Percentiles rank a stretch among this genome's conserved stretches.
phyloP scores from a whole-genome alignment of 2,329 filamentous ascomycete species.

The Eutypella sp. region DNA sequence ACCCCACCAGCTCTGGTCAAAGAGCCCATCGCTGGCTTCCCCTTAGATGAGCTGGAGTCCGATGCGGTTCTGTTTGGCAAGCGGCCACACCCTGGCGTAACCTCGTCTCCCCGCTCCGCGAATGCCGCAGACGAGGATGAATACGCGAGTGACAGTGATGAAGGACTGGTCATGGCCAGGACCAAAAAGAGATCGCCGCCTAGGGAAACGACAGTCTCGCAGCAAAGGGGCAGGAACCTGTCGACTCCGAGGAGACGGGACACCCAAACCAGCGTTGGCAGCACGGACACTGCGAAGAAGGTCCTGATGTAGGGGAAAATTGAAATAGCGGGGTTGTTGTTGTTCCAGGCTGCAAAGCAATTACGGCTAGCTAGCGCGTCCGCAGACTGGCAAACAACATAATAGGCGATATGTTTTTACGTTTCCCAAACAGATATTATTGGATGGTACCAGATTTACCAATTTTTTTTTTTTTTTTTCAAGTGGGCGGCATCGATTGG shows the following conservation, averaged over 20 bases:
- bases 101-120: slow-evolving; percentile 14
- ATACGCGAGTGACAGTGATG: slow-evolving; percentile 51
- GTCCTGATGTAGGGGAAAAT: slow-evolving; percentile 35
- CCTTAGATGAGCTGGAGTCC: slow-evolving; percentile 30
- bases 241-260: slow-evolving; percentile 45
- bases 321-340: too few species aligned
- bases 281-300: slow-evolving; percentile 61
- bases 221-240: slow-evolving; percentile 23
- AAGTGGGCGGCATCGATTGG: too few species aligned
- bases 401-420: too few species aligned
- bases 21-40: slow-evolving; percentile 41
- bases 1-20: slow-evolving; percentile 49
- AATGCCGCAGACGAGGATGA: slow-evolving; percentile 36
- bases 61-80: slow-evolving; percentile 20
- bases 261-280: slow-evolving; percentile 56
- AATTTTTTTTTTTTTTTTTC: too few species aligned
- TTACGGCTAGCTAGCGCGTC: too few species aligned
- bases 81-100: slow-evolving; percentile 13
- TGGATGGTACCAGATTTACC: too few species aligned
- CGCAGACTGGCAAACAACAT: too few species aligned
- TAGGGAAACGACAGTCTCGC: slow-evolving; percentile 23
- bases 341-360: too few species aligned
- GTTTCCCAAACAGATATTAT: too few species aligned
- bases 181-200: slow-evolving; percentile 38
- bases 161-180: slow-evolving; percentile 49